Conservation (phyloP, 2,329 filamentous ascomycete species). For the Aspergillus glaucus region DNA sequence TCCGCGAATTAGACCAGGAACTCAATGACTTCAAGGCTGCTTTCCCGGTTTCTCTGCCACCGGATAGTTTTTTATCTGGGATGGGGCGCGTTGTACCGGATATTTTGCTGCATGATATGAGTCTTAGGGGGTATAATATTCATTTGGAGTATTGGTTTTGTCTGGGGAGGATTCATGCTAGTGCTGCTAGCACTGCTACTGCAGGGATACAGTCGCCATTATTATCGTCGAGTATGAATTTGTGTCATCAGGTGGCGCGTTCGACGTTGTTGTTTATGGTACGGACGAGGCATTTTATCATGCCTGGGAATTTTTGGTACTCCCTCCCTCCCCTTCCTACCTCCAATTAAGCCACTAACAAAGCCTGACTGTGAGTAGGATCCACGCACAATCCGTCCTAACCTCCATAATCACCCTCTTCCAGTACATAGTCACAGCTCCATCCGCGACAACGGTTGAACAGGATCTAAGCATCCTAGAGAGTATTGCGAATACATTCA, state of each 20-base stretch:
- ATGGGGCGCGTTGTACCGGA: conserved; percentile 8
- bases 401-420: conserved; percentile 17
- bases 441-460: conserved; percentile 7
- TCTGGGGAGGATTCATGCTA: conserved; percentile 19
- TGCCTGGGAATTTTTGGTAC: conserved; percentile 19
- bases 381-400: conserved; percentile 18
- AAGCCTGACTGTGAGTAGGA: conserved; percentile 7
- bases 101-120: conserved; percentile 18
- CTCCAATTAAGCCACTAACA: neutral
- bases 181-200: conserved; percentile 1
- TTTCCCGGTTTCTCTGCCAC: conserved; percentile 13
- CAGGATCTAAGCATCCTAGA: conserved; percentile 15
- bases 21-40: conserved; percentile 12
- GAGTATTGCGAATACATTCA: conserved; percentile 9
- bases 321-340: neutral
- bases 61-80: conserved; percentile 12
- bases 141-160: conserved; percentile 22
- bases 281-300: conserved; percentile 13
- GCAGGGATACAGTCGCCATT: conserved; percentile 4
- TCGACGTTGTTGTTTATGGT: conserved; percentile 17
- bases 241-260: conserved; percentile 15
- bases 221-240: conserved; percentile 17
- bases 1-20: conserved; percentile 19
- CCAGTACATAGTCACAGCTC: conserved; percentile 13
- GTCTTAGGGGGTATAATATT: conserved; percentile 17